These are phyloP conservation scores for Flueggea neowawraea DNA, from an alignment of 441 rosid species.

Conservation along the genomic window DNA sequence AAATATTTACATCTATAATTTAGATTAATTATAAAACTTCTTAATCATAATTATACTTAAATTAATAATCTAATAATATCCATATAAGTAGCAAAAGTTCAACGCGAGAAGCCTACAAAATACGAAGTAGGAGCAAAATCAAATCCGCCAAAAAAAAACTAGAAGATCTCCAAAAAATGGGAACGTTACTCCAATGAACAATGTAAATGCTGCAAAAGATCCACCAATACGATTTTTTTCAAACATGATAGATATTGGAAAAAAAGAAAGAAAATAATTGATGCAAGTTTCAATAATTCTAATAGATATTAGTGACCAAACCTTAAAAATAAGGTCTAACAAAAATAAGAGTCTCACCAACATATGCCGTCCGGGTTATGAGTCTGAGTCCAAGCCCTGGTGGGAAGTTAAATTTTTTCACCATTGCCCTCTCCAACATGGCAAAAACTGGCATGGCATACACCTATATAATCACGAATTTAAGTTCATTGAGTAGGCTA, in stretches of 20 bases:
- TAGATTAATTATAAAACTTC: too few relatives aligned
- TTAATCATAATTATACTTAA: too few relatives aligned
- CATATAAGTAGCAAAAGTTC: too few relatives aligned
- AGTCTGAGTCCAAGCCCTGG: slow-evolving; percentile 58
- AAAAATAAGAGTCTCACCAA: slow-evolving; percentile 42
- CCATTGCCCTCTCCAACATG: slow-evolving; percentile 61
- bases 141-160: slow-evolving; percentile 96
- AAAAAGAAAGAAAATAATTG: too few relatives aligned
- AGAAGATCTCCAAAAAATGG: slow-evolving; percentile 96
- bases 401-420: slow-evolving; percentile 46
- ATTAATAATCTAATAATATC: too few relatives aligned
- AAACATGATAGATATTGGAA: too few relatives aligned
- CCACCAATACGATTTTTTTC: too few relatives aligned
- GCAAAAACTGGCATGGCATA: slow-evolving; percentile 92
- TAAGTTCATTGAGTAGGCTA: too few relatives aligned
- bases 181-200: slow-evolving; percentile 75
- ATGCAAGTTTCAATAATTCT: too few relatives aligned
- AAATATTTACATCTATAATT: too few relatives aligned
- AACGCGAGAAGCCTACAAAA: slow-evolving; percentile 47
- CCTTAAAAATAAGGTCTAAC: too few relatives aligned
- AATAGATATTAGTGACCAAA: too few relatives aligned
- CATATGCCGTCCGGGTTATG: slow-evolving; percentile 70
- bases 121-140: slow-evolving; percentile 93
- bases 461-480: slow-evolving; percentile 32
- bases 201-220: slow-evolving; percentile 62